Conservation (phyloP, 805 yeast species). For the Hanseniaspora taiwanica region DNA sequence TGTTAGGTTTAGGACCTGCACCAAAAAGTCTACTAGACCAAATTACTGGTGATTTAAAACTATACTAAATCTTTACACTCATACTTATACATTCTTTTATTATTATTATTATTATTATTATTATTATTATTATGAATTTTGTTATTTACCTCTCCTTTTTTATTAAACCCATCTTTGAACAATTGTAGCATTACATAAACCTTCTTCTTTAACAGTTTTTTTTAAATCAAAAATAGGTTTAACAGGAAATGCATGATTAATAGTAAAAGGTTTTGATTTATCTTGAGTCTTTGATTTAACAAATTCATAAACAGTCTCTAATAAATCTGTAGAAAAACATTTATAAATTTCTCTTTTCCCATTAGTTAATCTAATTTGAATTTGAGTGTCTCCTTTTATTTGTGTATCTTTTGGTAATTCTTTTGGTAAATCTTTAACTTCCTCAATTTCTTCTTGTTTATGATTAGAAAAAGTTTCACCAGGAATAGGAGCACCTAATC, state of each 20-base stretch:
- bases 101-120: not conserved
- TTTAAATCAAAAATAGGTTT: constrained; percentile 48
- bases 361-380: constrained; percentile 74
- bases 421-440: constrained; percentile 8
- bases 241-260: constrained; percentile 76
- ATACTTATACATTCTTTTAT: not conserved
- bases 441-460: constrained; percentile 9
- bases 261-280: constrained; percentile 37
- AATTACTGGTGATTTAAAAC: constrained; percentile 65
- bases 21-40: constrained; percentile 70
- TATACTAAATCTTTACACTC: constrained; percentile 34
- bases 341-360: constrained; percentile 58
- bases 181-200: constrained; percentile 70
- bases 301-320: constrained; percentile 53
- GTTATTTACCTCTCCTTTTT: constrained; percentile 1
- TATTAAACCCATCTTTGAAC: constrained; percentile 63
- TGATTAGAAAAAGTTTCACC: constrained; percentile 37
- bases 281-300: constrained; percentile 38
- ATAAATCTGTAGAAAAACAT: constrained; percentile 53
- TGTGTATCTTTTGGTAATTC: constrained; percentile 15
- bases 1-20: constrained; percentile 95
- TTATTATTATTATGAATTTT: constrained; percentile 1
- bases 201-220: constrained; percentile 56
- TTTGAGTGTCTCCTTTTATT: constrained; percentile 64
- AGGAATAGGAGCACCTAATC: constrained; percentile 84